Conservation (phyloP, 148 eudicot species). For the Mesembryanthemum crystallinum region DNA sequence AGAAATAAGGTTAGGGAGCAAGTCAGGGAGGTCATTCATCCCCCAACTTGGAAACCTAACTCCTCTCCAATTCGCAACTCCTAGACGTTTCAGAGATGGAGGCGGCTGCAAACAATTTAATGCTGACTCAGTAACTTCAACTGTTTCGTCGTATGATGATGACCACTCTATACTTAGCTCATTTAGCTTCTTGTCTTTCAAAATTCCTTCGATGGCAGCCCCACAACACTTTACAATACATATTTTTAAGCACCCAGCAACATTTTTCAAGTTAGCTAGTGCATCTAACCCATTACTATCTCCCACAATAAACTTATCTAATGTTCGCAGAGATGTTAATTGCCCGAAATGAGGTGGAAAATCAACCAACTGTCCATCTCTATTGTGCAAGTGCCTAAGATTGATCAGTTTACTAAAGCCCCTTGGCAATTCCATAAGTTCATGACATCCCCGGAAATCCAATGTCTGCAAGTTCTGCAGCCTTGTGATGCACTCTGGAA, state of each 20-base stretch:
- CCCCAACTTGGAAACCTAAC: not conserved
- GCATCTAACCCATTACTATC: not conserved
- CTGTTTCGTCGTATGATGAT: not conserved
- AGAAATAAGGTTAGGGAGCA: not conserved
- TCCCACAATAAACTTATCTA: slow-evolving; percentile 6
- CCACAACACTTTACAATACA: not conserved
- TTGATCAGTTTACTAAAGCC: not conserved
- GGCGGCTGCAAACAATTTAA: not conserved
- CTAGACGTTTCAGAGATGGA: no score
- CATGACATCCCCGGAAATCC: not conserved
- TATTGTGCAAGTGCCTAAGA: not conserved
- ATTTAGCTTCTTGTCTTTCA: not conserved
- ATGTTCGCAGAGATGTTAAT: not conserved
- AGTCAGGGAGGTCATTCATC: not conserved
- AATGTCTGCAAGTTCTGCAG: slow-evolving; percentile 7
- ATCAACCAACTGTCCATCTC: not conserved
- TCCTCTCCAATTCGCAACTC: not conserved
- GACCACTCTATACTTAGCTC: not conserved
- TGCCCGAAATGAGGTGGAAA: not conserved
- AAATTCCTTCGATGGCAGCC: not conserved
- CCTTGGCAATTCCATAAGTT: not conserved
- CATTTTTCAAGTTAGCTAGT: not conserved
- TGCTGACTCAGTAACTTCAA: not conserved
- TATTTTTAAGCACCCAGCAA: not conserved
- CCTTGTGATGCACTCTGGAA: slow-evolving; percentile 7